Conservation (phyloP, 139 green algal species). For the Coelastrella sp. region DNA sequence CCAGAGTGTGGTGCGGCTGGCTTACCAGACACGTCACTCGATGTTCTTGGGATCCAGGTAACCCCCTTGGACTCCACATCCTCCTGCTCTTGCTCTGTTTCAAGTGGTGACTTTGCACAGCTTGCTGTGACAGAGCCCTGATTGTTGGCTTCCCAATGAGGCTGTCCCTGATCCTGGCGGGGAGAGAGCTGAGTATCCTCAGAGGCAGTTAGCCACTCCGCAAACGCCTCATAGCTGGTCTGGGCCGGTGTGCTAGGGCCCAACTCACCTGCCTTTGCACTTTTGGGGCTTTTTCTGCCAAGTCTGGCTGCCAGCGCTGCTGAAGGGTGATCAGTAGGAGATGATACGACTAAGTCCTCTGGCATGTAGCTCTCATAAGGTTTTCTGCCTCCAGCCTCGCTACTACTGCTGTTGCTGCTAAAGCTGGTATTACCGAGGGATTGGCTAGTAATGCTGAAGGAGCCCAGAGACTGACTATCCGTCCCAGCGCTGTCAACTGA, state of each 20-base stretch:
- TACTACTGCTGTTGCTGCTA: not conserved
- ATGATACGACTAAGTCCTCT: not conserved
- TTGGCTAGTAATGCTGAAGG: too few relatives aligned
- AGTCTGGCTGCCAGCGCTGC: too few relatives aligned
- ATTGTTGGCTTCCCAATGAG: too few relatives aligned
- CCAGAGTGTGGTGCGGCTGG: not conserved
- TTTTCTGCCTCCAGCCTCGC: not conserved
- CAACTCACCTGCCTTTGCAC: not conserved
- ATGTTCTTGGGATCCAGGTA: not conserved
- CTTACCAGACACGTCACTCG: not conserved
- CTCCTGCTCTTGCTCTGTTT: not conserved
- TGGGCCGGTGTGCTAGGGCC: too few relatives aligned
- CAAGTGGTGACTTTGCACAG: not conserved
- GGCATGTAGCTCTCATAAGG: not conserved
- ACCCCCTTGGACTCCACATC: not conserved
- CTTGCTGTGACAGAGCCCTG: too few relatives aligned
- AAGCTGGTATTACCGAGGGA: too few relatives aligned
- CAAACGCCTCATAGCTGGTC: not conserved
- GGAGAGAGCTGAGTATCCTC: not conserved
- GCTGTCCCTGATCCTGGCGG: not conserved
- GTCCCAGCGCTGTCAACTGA: not conserved
- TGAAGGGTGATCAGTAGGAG: too few relatives aligned
- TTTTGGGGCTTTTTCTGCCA: not conserved
- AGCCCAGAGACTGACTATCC: not conserved
- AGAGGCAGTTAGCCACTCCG: not conserved